Percentiles rank a stretch among this genome's conserved stretches.
Evolutionary conservation across 805 yeast genomes (phyloP).

Genomic region (Lachancea sp.): DNA sequence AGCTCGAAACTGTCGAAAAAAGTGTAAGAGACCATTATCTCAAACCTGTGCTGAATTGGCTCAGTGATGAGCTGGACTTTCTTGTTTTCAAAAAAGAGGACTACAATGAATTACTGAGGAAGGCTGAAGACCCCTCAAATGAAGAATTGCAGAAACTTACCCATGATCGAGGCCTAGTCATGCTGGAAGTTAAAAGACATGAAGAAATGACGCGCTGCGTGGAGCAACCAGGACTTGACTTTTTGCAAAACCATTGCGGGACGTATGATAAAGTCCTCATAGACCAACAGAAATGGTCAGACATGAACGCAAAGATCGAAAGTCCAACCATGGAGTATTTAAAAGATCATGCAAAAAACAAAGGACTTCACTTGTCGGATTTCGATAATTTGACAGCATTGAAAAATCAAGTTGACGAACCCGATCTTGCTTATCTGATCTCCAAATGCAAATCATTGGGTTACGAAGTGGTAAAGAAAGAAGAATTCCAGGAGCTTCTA

Average conservation of each 20-base stretch:
- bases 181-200: conserved; percentile 11
- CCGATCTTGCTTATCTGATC: neutral
- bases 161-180: neutral
- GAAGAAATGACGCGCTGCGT: conserved; percentile 11
- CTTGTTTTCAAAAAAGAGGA: conserved; percentile 6
- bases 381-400: conserved; percentile 17
- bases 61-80: neutral
- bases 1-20: neutral
- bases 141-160: conserved; percentile 16
- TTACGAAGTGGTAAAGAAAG: neutral
- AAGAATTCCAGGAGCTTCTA: neutral
- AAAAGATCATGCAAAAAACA: conserved; percentile 23
- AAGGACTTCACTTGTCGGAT: conserved; percentile 27
- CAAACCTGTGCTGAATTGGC: neutral
- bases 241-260: neutral
- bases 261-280: neutral
- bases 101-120: conserved; percentile 4
- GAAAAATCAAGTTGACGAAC: conserved; percentile 7
- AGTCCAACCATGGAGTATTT: conserved; percentile 11
- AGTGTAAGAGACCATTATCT: neutral
- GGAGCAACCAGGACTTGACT: conserved; percentile 28
- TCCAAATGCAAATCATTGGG: neutral
- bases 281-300: neutral
- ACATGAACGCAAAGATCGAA: neutral
- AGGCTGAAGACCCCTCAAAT: conserved; percentile 11